Evolutionary conservation across 176 grass and related monocot species (phyloP).

Genomic region (Alloteropsis semialata): DNA sequence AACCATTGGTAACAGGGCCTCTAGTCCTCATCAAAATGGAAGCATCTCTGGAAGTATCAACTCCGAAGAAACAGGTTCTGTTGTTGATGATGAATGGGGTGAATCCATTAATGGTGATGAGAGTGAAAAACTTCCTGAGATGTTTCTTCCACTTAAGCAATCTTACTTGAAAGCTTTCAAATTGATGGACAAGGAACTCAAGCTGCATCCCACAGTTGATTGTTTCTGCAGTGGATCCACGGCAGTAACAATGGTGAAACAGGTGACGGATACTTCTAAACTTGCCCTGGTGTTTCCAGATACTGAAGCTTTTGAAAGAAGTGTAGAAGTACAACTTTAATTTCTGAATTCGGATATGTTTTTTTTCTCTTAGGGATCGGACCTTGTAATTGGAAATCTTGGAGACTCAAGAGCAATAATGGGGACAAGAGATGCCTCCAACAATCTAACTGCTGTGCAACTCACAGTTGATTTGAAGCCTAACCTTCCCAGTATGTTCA

Average conservation of each 20-base stretch:
- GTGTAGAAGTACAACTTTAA: slow-evolving; percentile 10
- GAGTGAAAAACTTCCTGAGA: slow-evolving; percentile 71
- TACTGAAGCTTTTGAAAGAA: slow-evolving; percentile 3
- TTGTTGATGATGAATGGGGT: slow-evolving; percentile 73
- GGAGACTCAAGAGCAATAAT: slow-evolving; percentile 98
- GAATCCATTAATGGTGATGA: slow-evolving; percentile 56
- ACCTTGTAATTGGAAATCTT: slow-evolving; percentile 97
- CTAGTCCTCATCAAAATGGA: slow-evolving; percentile 63
- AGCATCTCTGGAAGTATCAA: slow-evolving; percentile 61
- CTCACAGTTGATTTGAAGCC: slow-evolving; percentile 99
- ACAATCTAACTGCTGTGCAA: slow-evolving; percentile 90
- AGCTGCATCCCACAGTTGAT: slow-evolving; percentile 78
- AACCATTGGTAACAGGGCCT: slow-evolving; percentile 37
- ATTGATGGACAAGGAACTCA: slow-evolving; percentile 95
- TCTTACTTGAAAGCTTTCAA: slow-evolving; percentile 95
- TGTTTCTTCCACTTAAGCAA: slow-evolving; percentile 82
- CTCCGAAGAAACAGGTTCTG: slow-evolving; percentile 68
- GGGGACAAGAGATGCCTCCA: slow-evolving; percentile 71
- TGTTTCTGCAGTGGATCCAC: slow-evolving; percentile 98
- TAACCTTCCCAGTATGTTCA: slow-evolving; percentile 88
- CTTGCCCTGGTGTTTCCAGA: slow-evolving; percentile 23
- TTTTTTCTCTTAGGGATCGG: slow-evolving; percentile 71
- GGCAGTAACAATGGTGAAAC: slow-evolving; percentile 89
- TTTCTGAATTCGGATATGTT: slow-evolving; percentile 29
- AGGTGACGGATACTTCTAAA: slow-evolving; percentile 59